Base-by-base conservation (phyloP, 1,139 yeast species). In the Suhomyces bribrorum region DNA sequence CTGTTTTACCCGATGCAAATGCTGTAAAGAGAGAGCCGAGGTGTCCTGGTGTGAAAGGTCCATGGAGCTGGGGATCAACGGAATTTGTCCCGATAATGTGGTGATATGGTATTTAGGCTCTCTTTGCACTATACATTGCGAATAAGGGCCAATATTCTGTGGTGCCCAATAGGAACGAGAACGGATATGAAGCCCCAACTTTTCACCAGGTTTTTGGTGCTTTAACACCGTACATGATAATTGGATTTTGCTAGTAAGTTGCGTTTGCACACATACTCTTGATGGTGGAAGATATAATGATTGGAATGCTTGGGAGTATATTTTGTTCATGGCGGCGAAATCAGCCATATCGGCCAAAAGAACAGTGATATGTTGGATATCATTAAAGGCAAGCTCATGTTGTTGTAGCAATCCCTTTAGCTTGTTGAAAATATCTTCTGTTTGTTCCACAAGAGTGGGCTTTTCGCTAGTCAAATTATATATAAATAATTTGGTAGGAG, bases 141-240 rank as follows among this genome's bases (percentile, higher is more conserved):
- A 90, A 57, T 92, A 92, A 0, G 98, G 98, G 0, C 98, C 98
- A 40, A 92, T 92, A 51, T 92, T 92, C 32, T 95, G 94, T 0
- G 98, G 98, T 0, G 97, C 97, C 98, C 98, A 92, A 58, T 84
- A 89, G 20, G 96, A 88, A 41, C 92, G 72, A 1, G 97, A 88
- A 51, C 92, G 88, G 4, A 92, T 87, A 56, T 92, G 97, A 16
- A 92, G 66, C 0, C 97, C 97, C 15, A 37, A 40, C 29, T 65
- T 65, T 48, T 81, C 80, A 14, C 43, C 42, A 0, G 54, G 43
- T 2, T 53, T 50, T 9, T 56, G 41, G 36, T 57, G 46, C 26
- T 57, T 54, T 5, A 75, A 58, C 2, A 73, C 71, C 5, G 73
- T 64, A 26, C 86, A 80, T 0, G 95, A 85, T 9, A 89, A 55